phyloP scores from a whole-genome alignment of 139 green algal species.

The Bryopsis sp. region DNA sequence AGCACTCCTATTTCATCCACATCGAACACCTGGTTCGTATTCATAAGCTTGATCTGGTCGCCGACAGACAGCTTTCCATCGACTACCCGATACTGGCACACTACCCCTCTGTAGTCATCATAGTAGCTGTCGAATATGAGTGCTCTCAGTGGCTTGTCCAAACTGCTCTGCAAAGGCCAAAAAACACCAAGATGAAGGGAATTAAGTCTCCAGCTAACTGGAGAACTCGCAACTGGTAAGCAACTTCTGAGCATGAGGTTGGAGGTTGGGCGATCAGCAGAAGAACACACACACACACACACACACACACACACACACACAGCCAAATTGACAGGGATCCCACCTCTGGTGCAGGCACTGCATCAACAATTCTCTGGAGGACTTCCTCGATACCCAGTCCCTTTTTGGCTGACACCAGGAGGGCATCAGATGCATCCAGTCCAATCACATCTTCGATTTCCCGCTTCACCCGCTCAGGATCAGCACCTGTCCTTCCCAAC shows the following conservation, averaged over 20 bases:
- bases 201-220: too few relatives aligned
- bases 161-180: neutral
- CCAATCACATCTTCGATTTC: slow-evolving; percentile 97
- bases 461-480: slow-evolving; percentile 75
- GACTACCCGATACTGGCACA: slow-evolving; percentile 65
- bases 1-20: slow-evolving; percentile 89
- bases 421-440: slow-evolving; percentile 49
- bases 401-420: slow-evolving; percentile 36
- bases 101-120: slow-evolving; percentile 70
- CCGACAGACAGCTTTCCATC: slow-evolving; percentile 66
- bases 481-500: slow-evolving; percentile 63
- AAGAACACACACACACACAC: too few relatives aligned
- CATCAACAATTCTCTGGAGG: slow-evolving; percentile 78
- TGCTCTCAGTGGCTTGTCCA: slow-evolving; percentile 54
- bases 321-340: neutral
- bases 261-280: too few relatives aligned
- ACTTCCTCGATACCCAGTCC: slow-evolving; percentile 85
- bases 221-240: too few relatives aligned
- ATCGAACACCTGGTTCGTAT: slow-evolving; percentile 81
- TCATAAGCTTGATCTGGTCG: slow-evolving; percentile 84
- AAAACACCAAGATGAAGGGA: too few relatives aligned
- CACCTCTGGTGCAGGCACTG: slow-evolving; percentile 59
- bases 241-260: too few relatives aligned
- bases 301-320: neutral
- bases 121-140: slow-evolving; percentile 99